Percentiles rank a stretch among this genome's conserved stretches.
These are phyloP conservation scores for Sphaerulina vaccinii DNA, from an alignment of 2,329 filamentous ascomycete genomes.

Conservation along the genomic window DNA sequence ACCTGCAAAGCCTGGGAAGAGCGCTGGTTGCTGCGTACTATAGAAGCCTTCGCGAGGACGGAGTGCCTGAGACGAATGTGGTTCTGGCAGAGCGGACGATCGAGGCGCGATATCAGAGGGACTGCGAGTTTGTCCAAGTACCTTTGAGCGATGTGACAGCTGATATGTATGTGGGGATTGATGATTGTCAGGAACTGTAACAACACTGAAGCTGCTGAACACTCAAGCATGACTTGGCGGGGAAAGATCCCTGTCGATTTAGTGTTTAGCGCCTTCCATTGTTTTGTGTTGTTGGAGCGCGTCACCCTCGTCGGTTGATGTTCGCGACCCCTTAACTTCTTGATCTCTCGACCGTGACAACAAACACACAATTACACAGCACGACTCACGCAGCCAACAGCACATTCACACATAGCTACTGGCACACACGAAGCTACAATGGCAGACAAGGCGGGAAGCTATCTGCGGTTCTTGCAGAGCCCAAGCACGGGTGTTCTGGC, in stretches of 20 bases:
- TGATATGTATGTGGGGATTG: slow-evolving; percentile 24
- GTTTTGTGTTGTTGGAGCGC: too few species aligned
- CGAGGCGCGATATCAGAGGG: slow-evolving; percentile 14
- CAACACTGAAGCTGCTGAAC: too few species aligned
- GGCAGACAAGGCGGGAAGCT: slow-evolving; percentile 42
- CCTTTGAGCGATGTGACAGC: slow-evolving; percentile 20
- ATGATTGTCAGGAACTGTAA: too few species aligned
- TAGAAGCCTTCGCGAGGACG: slow-evolving; percentile 26
- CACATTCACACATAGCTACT: background rate
- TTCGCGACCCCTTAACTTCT: background rate
- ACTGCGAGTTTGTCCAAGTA: slow-evolving; percentile 20
- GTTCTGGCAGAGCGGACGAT: slow-evolving; percentile 24
- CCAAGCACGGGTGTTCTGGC: slow-evolving; percentile 46
- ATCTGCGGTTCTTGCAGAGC: slow-evolving; percentile 47
- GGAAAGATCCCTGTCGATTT: too few species aligned
- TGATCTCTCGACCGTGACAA: background rate
- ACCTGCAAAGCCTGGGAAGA: background rate
- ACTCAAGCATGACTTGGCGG: too few species aligned
- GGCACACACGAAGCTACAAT: slow-evolving; percentile 10
- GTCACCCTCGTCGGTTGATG: too few species aligned
- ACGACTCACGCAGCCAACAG: background rate
- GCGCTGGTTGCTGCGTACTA: slow-evolving; percentile 25
- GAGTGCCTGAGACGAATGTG: slow-evolving; percentile 25
- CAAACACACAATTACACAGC: background rate
- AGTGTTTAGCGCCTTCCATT: too few species aligned